Base-by-base conservation (phyloP, 345 rosid species). In the Camelina sativa region DNA sequence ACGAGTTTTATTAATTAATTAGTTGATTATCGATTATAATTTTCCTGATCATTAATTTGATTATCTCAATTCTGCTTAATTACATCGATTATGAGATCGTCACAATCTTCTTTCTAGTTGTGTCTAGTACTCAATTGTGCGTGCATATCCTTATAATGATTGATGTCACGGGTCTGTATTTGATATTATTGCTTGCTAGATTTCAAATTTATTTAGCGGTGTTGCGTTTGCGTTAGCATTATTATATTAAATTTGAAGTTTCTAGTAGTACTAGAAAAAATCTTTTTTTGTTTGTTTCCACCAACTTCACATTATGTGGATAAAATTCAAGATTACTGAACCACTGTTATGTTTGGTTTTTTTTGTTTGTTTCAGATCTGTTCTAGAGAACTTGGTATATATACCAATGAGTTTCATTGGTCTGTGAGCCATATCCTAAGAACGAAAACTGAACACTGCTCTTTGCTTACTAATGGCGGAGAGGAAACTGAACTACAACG, bases 401-500 rank as follows among this genome's bases (percentile, higher is more conserved):
- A 35, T 32, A 66, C 30, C 44, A 50, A 47, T 67, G 53, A 58
- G 40, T 48, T 75, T 13, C 53, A 38, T 66, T 16, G 62, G 44
- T 72, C 8, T 23, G 76, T 28, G 69, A 65, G 72, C 59, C 56
- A 65, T 23, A 10, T 59, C 28, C 28, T 37, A 37, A 37, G 2
- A 56, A 51, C 30, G 5, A 4, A 28, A 51, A 20, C 7, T 10
- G 4, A 46, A 46, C 51, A 46, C 19, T 46, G 56, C 56, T 47
- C 54, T 40, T 46, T 68, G 4, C 69, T 41, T 28, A 28, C 30
- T 28, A 28, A 90, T 92, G 99, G 90, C 77, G 79, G 96, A 87
- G 67, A 88, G 86, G 76, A 90, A 80, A 70, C 79, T 95, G 76
- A 89, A 95, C 82, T 83, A 92, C 65, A 80, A 85, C 75, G 85